Base-by-base conservation (phyloP, 1,284 basidiomycete species). In the Calocybe gambosa region DNA sequence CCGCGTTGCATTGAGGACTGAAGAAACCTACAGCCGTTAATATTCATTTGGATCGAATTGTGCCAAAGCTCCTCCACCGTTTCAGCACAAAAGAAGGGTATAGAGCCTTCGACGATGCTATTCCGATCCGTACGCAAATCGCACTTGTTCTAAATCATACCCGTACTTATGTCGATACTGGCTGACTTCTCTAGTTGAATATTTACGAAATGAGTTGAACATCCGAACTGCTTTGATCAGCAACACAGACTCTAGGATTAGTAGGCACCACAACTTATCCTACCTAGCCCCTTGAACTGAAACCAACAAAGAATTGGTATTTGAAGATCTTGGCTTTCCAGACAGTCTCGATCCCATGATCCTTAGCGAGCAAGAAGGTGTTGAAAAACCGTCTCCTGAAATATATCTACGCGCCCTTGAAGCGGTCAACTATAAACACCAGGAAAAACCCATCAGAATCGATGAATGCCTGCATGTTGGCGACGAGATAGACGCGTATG, bases 71-170 rank as follows among this genome's bases (percentile, higher is more conserved):
- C 19, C 70, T 89, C 67, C 57, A 67, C 23, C 71, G 77, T 19
- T 89, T 89, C 59, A 80, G 81, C 58, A 82, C 81, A 16, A 66
- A 66, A 44, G 74, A 86, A 60, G 88, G 85, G 1, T 89, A 89
- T 59, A 69, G 64, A 54, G 70, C 78, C 5, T 86, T 80, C 51
- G 75, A 78, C 23, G 87, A 89, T 58, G 66, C 75, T 2, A 60
- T 83, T 10, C 69, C 77, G 26, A 74, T 78, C 39, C 59, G 86
- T 87, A 62, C 53, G 80, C 38, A 42, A 33, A 15, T 12, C 37
- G 20, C 10, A 29, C 9, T 29, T 29, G 28, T 16, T 42, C 34
- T 13, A 16, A 12, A 39, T 23, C 37, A 12, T 13, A 19, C 9
- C 25, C 25, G 23, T n/a, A 3, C 23, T 33, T 31, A 39, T 8